These are phyloP conservation scores for Cladobotryum protrusum DNA, from an alignment of 2,329 filamentous ascomycete genomes.

Conservation along the genomic window DNA sequence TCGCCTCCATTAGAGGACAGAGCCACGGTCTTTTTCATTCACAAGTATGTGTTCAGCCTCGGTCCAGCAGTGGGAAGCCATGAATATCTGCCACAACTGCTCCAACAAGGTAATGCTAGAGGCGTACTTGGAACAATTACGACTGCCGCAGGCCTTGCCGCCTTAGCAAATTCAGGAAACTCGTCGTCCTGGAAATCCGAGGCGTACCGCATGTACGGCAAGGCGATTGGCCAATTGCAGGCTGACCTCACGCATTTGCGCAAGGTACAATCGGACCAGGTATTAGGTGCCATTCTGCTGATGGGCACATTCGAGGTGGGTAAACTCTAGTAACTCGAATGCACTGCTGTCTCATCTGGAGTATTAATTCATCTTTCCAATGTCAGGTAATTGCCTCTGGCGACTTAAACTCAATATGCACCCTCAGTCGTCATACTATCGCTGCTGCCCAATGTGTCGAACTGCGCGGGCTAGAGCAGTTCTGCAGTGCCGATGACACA, in stretches of 20 bases:
- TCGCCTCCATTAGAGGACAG: constrained; percentile 13
- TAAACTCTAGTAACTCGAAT: neutral
- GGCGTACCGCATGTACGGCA: constrained; percentile 15
- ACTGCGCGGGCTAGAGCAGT: constrained; percentile 16
- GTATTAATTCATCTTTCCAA: neutral
- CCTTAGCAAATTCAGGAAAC: constrained; percentile 16
- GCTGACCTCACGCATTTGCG: constrained; percentile 11
- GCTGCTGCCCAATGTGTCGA: constrained; percentile 18
- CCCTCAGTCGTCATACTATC: constrained; percentile 15
- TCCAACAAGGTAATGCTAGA: constrained; percentile 6
- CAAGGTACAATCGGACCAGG: constrained; percentile 14
- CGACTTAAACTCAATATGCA: constrained; percentile 14
- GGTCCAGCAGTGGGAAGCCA: constrained; percentile 8
- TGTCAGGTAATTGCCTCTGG: constrained; percentile 15
- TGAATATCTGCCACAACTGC: constrained; percentile 16
- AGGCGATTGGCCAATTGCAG: constrained; percentile 12
- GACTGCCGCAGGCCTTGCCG: constrained; percentile 16
- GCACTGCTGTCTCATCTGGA: too few species aligned
- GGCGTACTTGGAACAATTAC: constrained; percentile 14
- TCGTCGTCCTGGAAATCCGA: constrained; percentile 13
- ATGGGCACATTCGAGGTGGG: constrained; percentile 18
- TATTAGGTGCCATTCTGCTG: constrained; percentile 14
- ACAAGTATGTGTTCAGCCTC: constrained; percentile 14
- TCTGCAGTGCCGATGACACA: constrained; percentile 8
- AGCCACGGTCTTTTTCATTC: constrained; percentile 16